phyloP scores from a whole-genome alignment of 177 flowering plant genomes.

The Vitis hybrid region DNA sequence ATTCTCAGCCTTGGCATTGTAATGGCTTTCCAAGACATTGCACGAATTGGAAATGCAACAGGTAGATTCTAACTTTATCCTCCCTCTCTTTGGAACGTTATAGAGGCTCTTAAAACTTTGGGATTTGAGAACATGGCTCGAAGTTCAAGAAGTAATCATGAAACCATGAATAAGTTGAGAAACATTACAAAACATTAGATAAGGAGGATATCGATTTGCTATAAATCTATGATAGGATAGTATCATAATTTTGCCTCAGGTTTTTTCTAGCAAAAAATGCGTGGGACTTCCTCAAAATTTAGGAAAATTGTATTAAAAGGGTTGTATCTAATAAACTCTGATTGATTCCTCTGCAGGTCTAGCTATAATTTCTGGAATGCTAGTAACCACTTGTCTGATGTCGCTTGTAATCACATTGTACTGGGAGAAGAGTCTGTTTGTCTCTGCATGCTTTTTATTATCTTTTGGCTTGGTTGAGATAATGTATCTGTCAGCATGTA shows the following conservation, averaged over 20 bases:
- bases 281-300: no score
- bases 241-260: no score
- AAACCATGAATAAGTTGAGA: not conserved
- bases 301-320: no score
- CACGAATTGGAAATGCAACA: constrained; percentile 38
- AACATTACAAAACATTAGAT: not conserved
- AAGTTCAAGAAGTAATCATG: not conserved
- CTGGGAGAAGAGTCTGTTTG: constrained; percentile 44
- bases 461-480: constrained; percentile 51
- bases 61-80: constrained; percentile 24
- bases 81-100: not conserved
- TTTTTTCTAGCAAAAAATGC: no score
- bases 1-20: constrained; percentile 38
- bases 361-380: constrained; percentile 51
- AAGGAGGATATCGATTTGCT: not conserved
- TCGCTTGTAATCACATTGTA: constrained; percentile 46
- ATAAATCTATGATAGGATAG: no score
- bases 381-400: constrained; percentile 56
- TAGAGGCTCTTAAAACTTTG: not conserved
- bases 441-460: constrained; percentile 39
- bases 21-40: constrained; percentile 38
- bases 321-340: not conserved
- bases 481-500: constrained; percentile 40
- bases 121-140: not conserved
- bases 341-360: constrained; percentile 31